A percentile compares a stretch with the other conserved stretches of the same genome.
These are phyloP conservation scores for Pseudodiploospora longispora DNA, from an alignment of 2,329 filamentous ascomycete species.

Conservation along the genomic window DNA sequence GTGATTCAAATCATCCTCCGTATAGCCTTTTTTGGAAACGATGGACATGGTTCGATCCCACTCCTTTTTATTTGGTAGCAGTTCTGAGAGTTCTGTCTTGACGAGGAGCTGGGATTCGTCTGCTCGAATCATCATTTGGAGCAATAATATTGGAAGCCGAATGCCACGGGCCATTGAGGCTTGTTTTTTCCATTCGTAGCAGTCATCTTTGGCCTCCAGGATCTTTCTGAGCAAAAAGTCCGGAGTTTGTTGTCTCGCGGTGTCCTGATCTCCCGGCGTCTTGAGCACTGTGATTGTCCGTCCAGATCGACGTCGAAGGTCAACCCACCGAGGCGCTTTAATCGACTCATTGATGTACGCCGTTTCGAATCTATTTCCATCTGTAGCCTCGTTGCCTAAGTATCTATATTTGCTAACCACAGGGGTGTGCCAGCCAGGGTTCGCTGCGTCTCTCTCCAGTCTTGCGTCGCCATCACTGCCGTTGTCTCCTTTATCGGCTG, in stretches of 20 bases:
- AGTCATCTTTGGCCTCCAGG: constrained; percentile 7
- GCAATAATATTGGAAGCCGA: constrained; percentile 21
- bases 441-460: too few species aligned
- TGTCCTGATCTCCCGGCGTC: too few species aligned
- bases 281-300: too few species aligned
- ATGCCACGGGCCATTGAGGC: constrained; percentile 17
- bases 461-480: too few species aligned
- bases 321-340: too few species aligned
- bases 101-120: constrained; percentile 10
- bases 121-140: constrained; percentile 23
- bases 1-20: constrained; percentile 13
- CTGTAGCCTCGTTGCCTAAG: too few species aligned
- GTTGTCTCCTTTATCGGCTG: too few species aligned
- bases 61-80: constrained; percentile 17
- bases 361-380: too few species aligned
- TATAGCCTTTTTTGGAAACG: constrained; percentile 14
- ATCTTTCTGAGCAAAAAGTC: constrained; percentile 17
- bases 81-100: constrained; percentile 11
- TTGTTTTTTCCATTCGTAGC: constrained; percentile 11
- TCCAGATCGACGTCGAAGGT: too few species aligned
- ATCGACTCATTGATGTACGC: too few species aligned
- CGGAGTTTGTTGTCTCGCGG: constrained; percentile 10
- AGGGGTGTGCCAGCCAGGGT: too few species aligned
- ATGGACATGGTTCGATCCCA: constrained; percentile 15
- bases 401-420: too few species aligned